Base-by-base conservation (phyloP, 768 basidiomycete genomes). In the Termitomyces sp. region DNA sequence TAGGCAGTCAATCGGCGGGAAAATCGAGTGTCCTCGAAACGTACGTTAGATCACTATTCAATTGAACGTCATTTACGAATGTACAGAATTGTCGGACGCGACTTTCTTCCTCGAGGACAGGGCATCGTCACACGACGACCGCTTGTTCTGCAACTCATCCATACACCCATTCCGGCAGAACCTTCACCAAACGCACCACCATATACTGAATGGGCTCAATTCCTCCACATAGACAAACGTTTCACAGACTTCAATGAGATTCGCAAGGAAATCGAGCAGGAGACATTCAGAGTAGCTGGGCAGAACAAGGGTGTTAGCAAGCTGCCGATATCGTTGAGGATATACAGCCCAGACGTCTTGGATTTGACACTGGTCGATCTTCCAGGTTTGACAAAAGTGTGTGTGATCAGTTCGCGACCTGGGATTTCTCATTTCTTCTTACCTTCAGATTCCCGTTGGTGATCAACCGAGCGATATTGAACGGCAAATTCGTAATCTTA, bases 231-330 rank as follows among this genome's bases (percentile, higher is more conserved):
- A 56, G 95, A 98, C 81, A 92, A 92, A 70, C 84, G 91, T 41
- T 98, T 94, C 74, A 94, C 93, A n/a, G 96, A 98, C 68, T 98
- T 95, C 67, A 77, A 82, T 46, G 96, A 98, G 66, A 90, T 98
- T 62, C 82, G 96, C 41, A 90, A 88, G 63, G 97, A 99, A 76
- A 99, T 99, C 58, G 97, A 99, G 72, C 88, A 92, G 69, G 97
- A 99, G 77, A 99, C 97, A 2, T 94, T 88, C 71, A 79, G 97
- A 45, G 95, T 99, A 18, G 97, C 97, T 0, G 97, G 97, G 0
- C 95, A 98, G 77, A 98, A 98, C 73, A 99, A 98, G 74, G 97
- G 97, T 46, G 89, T 99, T 58, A 95, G 93, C 75, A 94, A 95
- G 69, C 72, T 97, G 48, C 95, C 96, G 2, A 98, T 98, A 66